These are phyloP conservation scores for Mollisiaceae sp. DNA, from an alignment of 2,329 filamentous ascomycete species.

Conservation along the genomic window DNA sequence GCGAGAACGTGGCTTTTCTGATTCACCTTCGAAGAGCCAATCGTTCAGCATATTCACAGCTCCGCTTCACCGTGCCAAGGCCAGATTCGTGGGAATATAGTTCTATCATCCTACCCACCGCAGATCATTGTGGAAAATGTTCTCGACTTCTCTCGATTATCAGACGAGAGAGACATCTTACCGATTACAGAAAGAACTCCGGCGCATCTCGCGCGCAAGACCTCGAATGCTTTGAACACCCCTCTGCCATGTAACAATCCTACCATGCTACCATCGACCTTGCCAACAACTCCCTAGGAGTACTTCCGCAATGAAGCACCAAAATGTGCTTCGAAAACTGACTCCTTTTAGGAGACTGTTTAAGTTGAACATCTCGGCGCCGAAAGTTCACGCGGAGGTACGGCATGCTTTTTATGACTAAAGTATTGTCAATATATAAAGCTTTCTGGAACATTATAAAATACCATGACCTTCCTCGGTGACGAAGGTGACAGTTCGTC, in stretches of 20 bases:
- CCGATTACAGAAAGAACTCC: constrained; percentile 11
- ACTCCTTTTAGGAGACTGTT: neutral
- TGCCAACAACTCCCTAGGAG: neutral
- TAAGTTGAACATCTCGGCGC: constrained; percentile 15
- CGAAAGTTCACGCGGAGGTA: constrained; percentile 10
- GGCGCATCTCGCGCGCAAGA: neutral
- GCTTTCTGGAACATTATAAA: constrained; percentile 15
- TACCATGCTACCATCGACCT: neutral
- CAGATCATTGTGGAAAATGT: constrained; percentile 7
- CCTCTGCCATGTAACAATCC: constrained; percentile 2
- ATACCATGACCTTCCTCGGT: neutral
- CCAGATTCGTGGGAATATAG: constrained; percentile 14
- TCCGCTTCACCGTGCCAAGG: neutral
- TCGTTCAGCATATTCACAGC: neutral
- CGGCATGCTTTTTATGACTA: constrained; percentile 19
- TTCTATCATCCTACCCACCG: constrained; percentile 2
- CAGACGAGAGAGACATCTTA: neutral
- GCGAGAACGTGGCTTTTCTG: constrained; percentile 15
- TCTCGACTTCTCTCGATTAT: constrained; percentile 2
- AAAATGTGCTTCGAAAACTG: constrained; percentile 2
- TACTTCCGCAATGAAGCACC: neutral
- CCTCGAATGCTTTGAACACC: neutral
- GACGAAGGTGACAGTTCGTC: constrained; percentile 16
- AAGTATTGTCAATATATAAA: neutral
- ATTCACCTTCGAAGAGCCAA: neutral